A percentile compares a stretch with the other conserved stretches of the same genome.
These are phyloP conservation scores for Spongispora temasekensis DNA, from an alignment of 1,284 basidiomycete species.

Conservation along the genomic window DNA sequence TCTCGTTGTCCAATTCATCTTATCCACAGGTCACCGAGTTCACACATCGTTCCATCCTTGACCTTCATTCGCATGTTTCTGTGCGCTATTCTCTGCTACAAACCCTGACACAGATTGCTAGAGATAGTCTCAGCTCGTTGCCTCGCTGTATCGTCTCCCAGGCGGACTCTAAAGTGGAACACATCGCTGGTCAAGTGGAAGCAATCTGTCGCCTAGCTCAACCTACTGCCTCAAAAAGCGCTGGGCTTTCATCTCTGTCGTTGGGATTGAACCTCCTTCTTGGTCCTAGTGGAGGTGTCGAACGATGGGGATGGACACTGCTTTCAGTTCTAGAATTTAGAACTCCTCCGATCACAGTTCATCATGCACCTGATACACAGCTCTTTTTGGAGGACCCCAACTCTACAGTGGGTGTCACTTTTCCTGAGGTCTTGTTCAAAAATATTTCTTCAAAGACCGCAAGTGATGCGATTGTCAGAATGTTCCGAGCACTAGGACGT, in stretches of 20 bases:
- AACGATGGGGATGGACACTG: conserved; percentile 87
- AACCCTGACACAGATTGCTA: conserved; percentile 53
- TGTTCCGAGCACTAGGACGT: conserved; percentile 72
- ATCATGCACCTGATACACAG: conserved; percentile 49
- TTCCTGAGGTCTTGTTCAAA: conserved; percentile 62
- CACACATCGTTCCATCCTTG: conserved; percentile 49
- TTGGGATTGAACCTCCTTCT: conserved; percentile 67
- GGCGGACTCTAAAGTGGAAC: conserved; percentile 71
- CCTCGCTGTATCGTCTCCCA: conserved; percentile 73
- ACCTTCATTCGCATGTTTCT: conserved; percentile 47
- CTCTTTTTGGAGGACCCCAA: conserved; percentile 58
- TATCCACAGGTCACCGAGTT: conserved; percentile 24
- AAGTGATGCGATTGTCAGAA: conserved; percentile 56
- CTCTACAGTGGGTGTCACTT: conserved; percentile 42
- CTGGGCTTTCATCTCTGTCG: conserved; percentile 45
- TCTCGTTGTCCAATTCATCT: conserved; percentile 46
- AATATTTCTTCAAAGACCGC: conserved; percentile 62
- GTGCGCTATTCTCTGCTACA: conserved; percentile 51
- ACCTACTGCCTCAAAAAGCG: conserved; percentile 15
- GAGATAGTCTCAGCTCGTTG: conserved; percentile 68
- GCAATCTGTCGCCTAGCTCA: conserved; percentile 62
- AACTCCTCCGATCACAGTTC: conserved; percentile 52
- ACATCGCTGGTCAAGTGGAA: conserved; percentile 65
- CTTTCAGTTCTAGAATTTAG: conserved; percentile 75
- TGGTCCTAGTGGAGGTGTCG: conserved; percentile 80